phyloP scores from a whole-genome alignment of 2,329 filamentous ascomycete genomes.

The Penicillium sp. region DNA sequence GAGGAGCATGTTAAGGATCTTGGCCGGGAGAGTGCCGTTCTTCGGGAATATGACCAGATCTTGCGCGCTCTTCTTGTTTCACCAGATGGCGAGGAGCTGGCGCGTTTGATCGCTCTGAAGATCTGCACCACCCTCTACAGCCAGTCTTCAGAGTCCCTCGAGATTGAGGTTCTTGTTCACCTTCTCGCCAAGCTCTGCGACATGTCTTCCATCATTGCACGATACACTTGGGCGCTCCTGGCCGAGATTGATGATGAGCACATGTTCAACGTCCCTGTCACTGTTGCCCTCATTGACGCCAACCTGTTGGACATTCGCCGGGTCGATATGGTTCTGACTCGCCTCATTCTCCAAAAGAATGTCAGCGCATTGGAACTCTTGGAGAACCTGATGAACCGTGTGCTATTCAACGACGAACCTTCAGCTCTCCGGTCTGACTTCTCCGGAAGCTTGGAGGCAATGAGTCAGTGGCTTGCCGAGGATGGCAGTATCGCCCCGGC shows the following conservation, averaged over 20 bases:
- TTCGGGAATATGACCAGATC: constrained; percentile 61
- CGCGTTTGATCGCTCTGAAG: constrained; percentile 58
- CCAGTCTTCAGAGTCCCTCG: constrained; percentile 57
- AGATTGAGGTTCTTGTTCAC: constrained; percentile 65
- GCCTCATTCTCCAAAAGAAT: constrained; percentile 71
- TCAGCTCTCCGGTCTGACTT: constrained; percentile 83
- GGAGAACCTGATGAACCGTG: constrained; percentile 74
- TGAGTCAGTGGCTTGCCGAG: constrained; percentile 78
- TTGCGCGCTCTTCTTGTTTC: constrained; percentile 56
- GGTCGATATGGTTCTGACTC: constrained; percentile 72
- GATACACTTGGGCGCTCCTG: constrained; percentile 52
- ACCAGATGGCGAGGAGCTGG: constrained; percentile 59
- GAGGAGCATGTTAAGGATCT: constrained; percentile 63
- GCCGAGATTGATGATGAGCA: constrained; percentile 60
- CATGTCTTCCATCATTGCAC: constrained; percentile 59
- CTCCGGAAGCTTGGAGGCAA: constrained; percentile 75
- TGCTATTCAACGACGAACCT: constrained; percentile 76
- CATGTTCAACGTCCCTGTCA: constrained; percentile 64
- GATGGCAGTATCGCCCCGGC: constrained; percentile 67
- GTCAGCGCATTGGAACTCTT: constrained; percentile 75
- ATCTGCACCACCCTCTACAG: constrained; percentile 60
- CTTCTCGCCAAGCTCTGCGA: constrained; percentile 64
- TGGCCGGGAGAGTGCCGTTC: constrained; percentile 55
- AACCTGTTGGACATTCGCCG: constrained; percentile 63
- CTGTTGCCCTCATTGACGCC: constrained; percentile 61